Conservation (phyloP, 106 monocot species). For the Amphibolis antarctica region DNA sequence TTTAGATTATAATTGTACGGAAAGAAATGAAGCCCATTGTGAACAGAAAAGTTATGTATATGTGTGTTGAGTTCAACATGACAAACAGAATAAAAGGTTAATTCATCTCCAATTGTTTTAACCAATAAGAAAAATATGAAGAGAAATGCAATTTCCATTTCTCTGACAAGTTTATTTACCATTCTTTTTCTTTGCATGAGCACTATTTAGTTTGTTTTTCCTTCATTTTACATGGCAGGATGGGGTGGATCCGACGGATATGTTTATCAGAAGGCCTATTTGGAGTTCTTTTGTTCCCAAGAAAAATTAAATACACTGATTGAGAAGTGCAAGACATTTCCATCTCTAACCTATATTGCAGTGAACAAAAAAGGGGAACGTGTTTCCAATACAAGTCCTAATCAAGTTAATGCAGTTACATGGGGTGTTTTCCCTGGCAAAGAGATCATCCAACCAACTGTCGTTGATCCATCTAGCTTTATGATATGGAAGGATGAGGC, state of each 20-base stretch:
- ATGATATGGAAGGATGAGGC: slow-evolving; percentile 94
- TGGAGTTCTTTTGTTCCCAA: slow-evolving; percentile 83
- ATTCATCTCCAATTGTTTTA: no score
- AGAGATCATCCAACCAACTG: slow-evolving; percentile 90
- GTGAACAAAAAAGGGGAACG: slow-evolving; percentile 57
- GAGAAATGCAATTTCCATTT: no score
- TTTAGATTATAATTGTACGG: no score
- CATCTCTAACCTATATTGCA: slow-evolving; percentile 62
- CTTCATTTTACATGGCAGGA: slow-evolving; percentile 27
- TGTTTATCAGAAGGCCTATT: slow-evolving; percentile 89
- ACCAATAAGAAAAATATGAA: no score
- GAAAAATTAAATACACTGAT: slow-evolving; percentile 49
- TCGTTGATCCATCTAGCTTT: slow-evolving; percentile 79
- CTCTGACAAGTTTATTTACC: no score
- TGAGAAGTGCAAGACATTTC: slow-evolving; percentile 52
- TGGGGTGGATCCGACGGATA: slow-evolving; percentile 89
- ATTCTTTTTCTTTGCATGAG: not conserved
- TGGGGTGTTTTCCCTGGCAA: slow-evolving; percentile 93
- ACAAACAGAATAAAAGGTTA: no score
- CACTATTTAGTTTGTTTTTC: not conserved
- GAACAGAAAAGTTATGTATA: no score
- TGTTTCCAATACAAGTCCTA: slow-evolving; percentile 45
- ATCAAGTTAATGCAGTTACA: slow-evolving; percentile 89
- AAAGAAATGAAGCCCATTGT: no score
- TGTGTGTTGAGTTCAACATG: no score